Conservation (phyloP, 805 yeast genomes). For the Metschnikowia rubicola region DNA sequence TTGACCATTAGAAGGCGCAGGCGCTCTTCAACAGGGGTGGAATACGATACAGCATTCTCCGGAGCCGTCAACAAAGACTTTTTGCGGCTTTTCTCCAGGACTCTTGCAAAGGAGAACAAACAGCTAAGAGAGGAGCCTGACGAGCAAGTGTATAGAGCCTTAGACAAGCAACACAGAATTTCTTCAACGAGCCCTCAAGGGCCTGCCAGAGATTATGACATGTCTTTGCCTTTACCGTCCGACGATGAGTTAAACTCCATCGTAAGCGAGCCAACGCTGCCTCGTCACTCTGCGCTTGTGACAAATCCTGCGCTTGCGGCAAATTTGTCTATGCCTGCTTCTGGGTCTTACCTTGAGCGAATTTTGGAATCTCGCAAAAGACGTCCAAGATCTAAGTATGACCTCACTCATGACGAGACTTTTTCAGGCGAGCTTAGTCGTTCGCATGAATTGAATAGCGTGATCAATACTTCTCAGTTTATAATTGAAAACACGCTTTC, state of each 20-base stretch:
- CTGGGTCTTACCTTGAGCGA: conserved; percentile 31
- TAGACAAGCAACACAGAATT: conserved; percentile 12
- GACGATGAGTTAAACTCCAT: conserved; percentile 15
- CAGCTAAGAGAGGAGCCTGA: conserved; percentile 12
- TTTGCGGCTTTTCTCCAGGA: conserved; percentile 32
- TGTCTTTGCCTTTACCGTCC: conserved; percentile 29
- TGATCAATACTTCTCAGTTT: conserved; percentile 15
- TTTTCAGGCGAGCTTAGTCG: conserved; percentile 3
- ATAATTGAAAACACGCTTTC: conserved; percentile 17
- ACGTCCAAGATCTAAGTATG: background rate
- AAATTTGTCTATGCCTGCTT: conserved; percentile 8
- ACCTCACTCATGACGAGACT: conserved; percentile 9
- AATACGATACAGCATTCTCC: conserved; percentile 28
- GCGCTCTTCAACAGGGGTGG: conserved; percentile 17
- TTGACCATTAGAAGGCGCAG: conserved; percentile 15
- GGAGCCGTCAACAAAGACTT: conserved; percentile 40
- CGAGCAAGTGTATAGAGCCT: conserved; percentile 9
- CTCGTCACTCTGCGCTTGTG: background rate
- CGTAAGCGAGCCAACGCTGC: background rate
- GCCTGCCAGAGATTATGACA: conserved; percentile 20
- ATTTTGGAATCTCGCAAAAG: conserved; percentile 22
- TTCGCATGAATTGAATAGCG: background rate
- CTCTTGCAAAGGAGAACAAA: conserved; percentile 20
- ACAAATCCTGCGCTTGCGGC: background rate
- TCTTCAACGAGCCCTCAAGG: conserved; percentile 12